Base-by-base conservation (phyloP, 495 filamentous ascomycete species). In the Hypoxylon rickii region DNA sequence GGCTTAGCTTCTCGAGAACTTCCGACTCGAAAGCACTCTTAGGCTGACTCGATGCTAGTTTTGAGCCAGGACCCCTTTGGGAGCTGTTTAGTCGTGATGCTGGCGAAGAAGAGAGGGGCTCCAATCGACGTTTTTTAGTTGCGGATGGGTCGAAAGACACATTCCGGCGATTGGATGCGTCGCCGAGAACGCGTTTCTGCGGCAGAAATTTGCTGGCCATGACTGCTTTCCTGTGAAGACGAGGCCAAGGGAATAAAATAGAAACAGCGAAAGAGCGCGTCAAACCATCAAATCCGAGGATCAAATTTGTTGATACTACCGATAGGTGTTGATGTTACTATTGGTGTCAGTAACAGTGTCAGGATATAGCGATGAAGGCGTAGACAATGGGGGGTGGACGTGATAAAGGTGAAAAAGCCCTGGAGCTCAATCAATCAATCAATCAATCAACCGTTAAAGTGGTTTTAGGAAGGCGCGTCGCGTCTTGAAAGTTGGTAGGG, bases 1-100 rank as follows among this genome's bases (percentile, higher is more conserved):
- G 93, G 29, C 90, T 90, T 72, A 98, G 79, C 71, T 92, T 96
- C 76, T 96, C 93, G 44, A 98, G 79, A 10, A 96, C 89, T 56
- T 96, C 92, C 59, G 86, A 86, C 72, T 97, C 94, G 63, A 99
- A 99, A 50, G 86, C 83, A 69, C 90, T 95, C 72, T 96, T 96
- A 3, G 86, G 83, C 74, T 96, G 91, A 55, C 83, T 93, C 0
- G 90, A 93, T 24, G 83, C 82, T 24, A 86, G 66, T 52, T 80
- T 86, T 29, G 80, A 82, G 67, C 83, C 86, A 7, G 76, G 73
- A 4, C 72, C 75, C 58, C 78, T 80, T 59, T 86, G 81, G 12
- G 83, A 83, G 38, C 81, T 78, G 55, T 83, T 82, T 52, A 85
- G 76, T 26, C 78, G 71, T 19, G 72, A 67, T 39, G 76, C 71